phyloP scores from a whole-genome alignment of 2,329 filamentous ascomycete species.

The Rhynchosporium graminicola region DNA sequence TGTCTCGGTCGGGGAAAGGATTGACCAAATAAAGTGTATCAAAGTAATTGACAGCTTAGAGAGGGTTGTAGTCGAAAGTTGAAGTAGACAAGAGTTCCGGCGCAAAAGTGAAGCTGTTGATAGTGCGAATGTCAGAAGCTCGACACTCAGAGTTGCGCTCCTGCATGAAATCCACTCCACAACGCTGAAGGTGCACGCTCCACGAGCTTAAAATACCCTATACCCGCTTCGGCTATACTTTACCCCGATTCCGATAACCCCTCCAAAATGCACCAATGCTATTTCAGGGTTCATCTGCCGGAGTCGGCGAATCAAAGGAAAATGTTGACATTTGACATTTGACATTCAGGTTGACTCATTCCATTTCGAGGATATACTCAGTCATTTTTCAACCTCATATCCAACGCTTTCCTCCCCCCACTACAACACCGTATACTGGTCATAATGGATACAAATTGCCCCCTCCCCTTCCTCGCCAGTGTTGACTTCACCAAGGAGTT shows the following conservation, averaged over 20 bases:
- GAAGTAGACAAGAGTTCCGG: slow-evolving; percentile 15
- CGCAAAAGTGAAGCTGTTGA: slow-evolving; percentile 17
- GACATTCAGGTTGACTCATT: too few relatives aligned
- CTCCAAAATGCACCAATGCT: slow-evolving; percentile 25
- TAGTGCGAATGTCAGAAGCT: not conserved
- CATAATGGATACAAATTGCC: slow-evolving; percentile 64
- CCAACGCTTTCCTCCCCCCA: slow-evolving; percentile 13
- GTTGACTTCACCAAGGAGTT: slow-evolving; percentile 54
- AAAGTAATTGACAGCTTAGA: not conserved
- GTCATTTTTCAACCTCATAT: not conserved
- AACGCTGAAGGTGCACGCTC: slow-evolving; percentile 18
- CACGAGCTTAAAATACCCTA: slow-evolving; percentile 24
- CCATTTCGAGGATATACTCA: too few relatives aligned
- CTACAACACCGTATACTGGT: slow-evolving; percentile 15
- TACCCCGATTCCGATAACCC: slow-evolving; percentile 19
- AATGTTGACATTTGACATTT: slow-evolving; percentile 18
- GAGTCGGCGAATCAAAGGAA: slow-evolving; percentile 23
- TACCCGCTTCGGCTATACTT: slow-evolving; percentile 7
- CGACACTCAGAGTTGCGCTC: not conserved
- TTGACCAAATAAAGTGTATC: not conserved
- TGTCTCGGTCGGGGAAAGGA: not conserved
- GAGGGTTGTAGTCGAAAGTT: not conserved
- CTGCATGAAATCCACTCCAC: slow-evolving; percentile 5
- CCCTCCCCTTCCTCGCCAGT: slow-evolving; percentile 63
- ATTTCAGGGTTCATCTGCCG: not conserved